Evolutionary conservation across 805 yeast species (phyloP), one percentile per base, ranked within the genome.

Genomic region (Metschnikowia sp.): DNA sequence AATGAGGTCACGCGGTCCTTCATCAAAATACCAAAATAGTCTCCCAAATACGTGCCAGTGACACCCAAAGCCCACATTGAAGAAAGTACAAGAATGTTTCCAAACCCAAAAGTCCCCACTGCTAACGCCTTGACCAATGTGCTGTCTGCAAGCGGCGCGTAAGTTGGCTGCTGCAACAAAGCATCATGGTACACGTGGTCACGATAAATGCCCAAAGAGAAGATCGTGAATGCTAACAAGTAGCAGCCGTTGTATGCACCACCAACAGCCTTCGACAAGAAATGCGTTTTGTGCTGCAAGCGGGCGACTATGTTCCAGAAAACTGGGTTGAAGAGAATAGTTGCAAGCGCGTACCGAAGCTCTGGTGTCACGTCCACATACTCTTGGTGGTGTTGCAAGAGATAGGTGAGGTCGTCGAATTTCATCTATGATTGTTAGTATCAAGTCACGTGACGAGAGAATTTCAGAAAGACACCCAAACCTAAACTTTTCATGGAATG

Each of bases 281-380:
- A 59, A 55, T 86, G 86, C 12, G 88, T 82, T 50, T 81, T 80
- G 75, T 88, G 88, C 64, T 94, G 98, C 28, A 79, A 59, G 57
- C 98, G 78, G 6, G 99, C 99, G 19, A 81, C 95, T 48, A 86
- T 77, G 65, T 94, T 94, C 99, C 99, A 94, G 64, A 91, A 92
- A 31, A 87, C 79, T 13, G 99, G 99, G 65, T 94, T 94, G 79
- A 94, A 91, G 12, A 84, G 82, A 57, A 94, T 86, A 30, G 86
- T 79, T 8, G 74, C 77, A 29, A 88, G 63, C 5, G 92, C 80
- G 49, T 44, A 52, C 42, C 43, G 28, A 42, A 56, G 52, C 40
- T 42, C 51, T 2, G 53, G 54, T 7, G 51, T 45, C 32, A 39
- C 30, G n/a, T 43, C 48, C 41, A 56, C 54, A 40, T 48, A 56